Conservation (phyloP, 257 asterid genomes). For the Eustoma russellianum region DNA sequence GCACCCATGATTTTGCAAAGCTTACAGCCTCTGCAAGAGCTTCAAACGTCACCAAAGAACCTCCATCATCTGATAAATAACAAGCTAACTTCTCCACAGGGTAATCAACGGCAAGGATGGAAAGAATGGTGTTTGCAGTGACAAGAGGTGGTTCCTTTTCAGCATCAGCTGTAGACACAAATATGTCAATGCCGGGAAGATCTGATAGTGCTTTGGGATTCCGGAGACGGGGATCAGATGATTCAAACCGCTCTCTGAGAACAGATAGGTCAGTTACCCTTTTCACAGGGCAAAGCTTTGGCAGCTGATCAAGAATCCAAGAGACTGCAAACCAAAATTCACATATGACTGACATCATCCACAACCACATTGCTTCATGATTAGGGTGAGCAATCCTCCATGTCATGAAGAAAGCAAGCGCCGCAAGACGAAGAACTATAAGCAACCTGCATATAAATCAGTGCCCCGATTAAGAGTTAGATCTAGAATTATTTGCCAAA, state of each 20-base stretch:
- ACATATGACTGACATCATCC: conserved; percentile 85
- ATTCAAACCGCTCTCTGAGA: conserved; percentile 62
- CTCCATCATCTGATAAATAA: conserved; percentile 84
- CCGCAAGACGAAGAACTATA: conserved; percentile 63
- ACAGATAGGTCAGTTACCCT: conserved; percentile 69
- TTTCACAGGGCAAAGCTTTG: conserved; percentile 82
- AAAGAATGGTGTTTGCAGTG: conserved; percentile 82
- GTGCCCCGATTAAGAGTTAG: too few species aligned
- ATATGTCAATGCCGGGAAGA: conserved; percentile 79
- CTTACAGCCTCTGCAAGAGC: conserved; percentile 80
- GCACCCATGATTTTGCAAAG: conserved; percentile 79
- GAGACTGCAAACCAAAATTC: conserved; percentile 92
- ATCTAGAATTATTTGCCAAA: too few species aligned
- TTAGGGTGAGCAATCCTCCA: conserved; percentile 84
- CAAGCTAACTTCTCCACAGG: conserved; percentile 82
- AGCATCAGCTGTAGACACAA: conserved; percentile 85
- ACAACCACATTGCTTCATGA: conserved; percentile 80
- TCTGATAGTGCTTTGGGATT: conserved; percentile 80
- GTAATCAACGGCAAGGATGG: conserved; percentile 80
- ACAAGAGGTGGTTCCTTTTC: conserved; percentile 84
- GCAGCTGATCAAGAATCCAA: conserved; percentile 88
- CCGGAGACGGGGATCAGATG: conserved; percentile 58
- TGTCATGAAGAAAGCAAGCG: conserved; percentile 64
- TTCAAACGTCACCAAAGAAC: conserved; percentile 75
- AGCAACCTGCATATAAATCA: conserved; percentile 43